phyloP scores from a whole-genome alignment of 257 asterid species.

The Solanum acaule region DNA sequence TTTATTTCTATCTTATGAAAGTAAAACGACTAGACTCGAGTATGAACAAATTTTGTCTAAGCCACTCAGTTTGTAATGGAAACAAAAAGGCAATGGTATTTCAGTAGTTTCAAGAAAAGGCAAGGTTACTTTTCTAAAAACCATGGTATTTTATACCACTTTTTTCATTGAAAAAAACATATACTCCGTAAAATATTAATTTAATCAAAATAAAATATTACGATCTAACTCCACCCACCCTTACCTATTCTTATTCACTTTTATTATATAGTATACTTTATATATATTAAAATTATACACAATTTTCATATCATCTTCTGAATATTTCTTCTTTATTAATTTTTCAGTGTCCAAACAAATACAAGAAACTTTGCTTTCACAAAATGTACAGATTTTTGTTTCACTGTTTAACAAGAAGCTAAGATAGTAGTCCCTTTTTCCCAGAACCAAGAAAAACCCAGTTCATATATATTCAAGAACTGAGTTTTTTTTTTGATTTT shows the following conservation, averaged over 20 bases:
- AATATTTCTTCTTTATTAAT: background rate
- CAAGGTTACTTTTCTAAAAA: background rate
- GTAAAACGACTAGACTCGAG: background rate
- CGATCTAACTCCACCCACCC: slow-evolving; percentile 33
- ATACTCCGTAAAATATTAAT: background rate
- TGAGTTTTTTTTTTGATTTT: background rate
- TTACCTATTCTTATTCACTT: slow-evolving; percentile 27
- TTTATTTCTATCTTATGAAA: no score
- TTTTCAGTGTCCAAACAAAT: background rate
- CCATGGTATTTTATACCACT: background rate
- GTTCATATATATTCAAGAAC: background rate
- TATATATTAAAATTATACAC: background rate
- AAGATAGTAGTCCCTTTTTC: background rate
- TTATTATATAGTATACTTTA: background rate
- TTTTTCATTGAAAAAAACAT: background rate
- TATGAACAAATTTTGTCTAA: background rate
- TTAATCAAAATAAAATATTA: background rate
- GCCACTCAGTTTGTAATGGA: background rate
- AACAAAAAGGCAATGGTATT: background rate
- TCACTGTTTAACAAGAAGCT: background rate
- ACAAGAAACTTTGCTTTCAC: background rate
- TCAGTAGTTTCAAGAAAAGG: background rate
- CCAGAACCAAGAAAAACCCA: background rate
- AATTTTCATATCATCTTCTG: background rate
- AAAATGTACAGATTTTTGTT: background rate